Conservation (phyloP, 1,139 yeast species). For the Suhomyces choctaworum region DNA sequence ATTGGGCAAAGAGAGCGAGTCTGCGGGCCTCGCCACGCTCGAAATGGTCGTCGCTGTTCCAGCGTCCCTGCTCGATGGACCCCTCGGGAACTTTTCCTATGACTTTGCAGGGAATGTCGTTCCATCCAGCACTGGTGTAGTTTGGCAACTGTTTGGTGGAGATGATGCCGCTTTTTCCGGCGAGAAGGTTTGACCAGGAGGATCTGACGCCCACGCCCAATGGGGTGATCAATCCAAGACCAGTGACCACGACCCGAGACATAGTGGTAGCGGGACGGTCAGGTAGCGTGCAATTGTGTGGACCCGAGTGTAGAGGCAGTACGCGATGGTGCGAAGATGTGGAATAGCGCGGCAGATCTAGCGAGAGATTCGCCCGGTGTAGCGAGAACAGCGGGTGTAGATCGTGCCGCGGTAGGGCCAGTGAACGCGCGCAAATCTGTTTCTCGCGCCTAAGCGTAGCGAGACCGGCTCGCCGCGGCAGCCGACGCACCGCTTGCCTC, state of each 20-base stretch:
- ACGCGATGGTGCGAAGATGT: background rate
- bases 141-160: conserved; percentile 53
- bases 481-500: too few species aligned
- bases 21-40: conserved; percentile 53
- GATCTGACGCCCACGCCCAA: conserved; percentile 66
- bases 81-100: conserved; percentile 74
- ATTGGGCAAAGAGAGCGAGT: conserved; percentile 73
- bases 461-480: background rate
- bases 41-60: conserved; percentile 50
- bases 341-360: background rate
- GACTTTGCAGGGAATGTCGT: conserved; percentile 69
- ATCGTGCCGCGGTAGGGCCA: background rate
- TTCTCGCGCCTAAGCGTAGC: background rate
- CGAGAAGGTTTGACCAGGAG: conserved; percentile 55
- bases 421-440: background rate
- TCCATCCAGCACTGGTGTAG: conserved; percentile 47
- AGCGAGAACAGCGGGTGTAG: background rate
- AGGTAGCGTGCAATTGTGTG: background rate
- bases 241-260: conserved; percentile 82
- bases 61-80: conserved; percentile 46
- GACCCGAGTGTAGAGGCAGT: background rate
- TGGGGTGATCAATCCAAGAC: conserved; percentile 84
- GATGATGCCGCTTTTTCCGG: conserved; percentile 55
- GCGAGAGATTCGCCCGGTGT: background rate
- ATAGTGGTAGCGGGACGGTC: background rate